These are phyloP conservation scores for Podospora anserina DNA, from an alignment of 495 filamentous ascomycete genomes.

Conservation along the genomic window DNA sequence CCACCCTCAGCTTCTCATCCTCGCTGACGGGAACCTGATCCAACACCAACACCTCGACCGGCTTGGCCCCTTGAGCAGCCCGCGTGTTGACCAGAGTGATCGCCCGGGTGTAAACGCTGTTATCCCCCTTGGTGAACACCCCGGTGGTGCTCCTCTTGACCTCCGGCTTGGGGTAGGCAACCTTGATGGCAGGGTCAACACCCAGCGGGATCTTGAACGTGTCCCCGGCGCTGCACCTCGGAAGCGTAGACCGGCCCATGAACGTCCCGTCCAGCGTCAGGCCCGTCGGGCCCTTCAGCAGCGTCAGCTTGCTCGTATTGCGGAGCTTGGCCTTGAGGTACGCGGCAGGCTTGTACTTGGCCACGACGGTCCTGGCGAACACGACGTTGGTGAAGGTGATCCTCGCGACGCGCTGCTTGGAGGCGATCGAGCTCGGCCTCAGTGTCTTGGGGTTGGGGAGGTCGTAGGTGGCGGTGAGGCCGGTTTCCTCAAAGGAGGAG, in stretches of 20 bases:
- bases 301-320: conserved; percentile 56
- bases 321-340: conserved; percentile 63
- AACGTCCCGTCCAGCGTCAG: conserved; percentile 68
- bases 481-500: conserved; percentile 47
- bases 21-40: conserved; percentile 68
- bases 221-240: conserved; percentile 59
- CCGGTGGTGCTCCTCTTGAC: conserved; percentile 53
- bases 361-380: conserved; percentile 57
- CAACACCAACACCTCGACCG: conserved; percentile 54
- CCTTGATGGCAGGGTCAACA: conserved; percentile 60
- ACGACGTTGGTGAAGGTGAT: conserved; percentile 40
- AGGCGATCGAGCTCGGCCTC: conserved; percentile 38
- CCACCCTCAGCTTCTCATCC: conserved; percentile 58
- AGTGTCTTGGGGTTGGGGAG: conserved; percentile 53
- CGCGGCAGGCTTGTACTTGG: conserved; percentile 63
- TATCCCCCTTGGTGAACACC: conserved; percentile 56
- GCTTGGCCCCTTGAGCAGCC: conserved; percentile 32
- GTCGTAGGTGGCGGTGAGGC: conserved; percentile 62
- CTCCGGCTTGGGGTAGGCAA: conserved; percentile 61
- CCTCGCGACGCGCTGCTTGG: conserved; percentile 49
- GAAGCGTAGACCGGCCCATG: conserved; percentile 58
- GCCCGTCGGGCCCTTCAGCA: conserved; percentile 59
- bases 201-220: conserved; percentile 60
- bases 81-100: conserved; percentile 60
- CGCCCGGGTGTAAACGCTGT: conserved; percentile 54